Base-by-base conservation (phyloP, 176 grass and related monocot species). In the Eleusine indica region DNA sequence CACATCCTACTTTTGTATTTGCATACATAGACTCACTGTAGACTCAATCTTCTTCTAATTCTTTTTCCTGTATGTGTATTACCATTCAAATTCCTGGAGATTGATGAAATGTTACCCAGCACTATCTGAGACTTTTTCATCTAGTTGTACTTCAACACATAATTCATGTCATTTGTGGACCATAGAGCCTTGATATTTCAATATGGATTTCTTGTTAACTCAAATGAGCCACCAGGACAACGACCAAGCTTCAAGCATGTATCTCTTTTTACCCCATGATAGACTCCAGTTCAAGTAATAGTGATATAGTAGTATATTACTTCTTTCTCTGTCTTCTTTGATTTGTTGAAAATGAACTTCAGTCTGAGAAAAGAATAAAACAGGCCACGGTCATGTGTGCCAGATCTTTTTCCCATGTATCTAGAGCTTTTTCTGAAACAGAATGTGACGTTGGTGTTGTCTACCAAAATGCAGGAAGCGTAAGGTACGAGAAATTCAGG, bases 401-500 rank as follows among this genome's bases (percentile, higher is more conserved):
- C 62, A 66, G 3, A 56, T 71, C 0, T 8, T 21, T 68, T 28
- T 63, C 19, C 22, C 63, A 48, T 68, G 32, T 73, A 79, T 21
- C 32, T 68, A 63, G 43, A 52, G 29, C 7, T 37, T 21, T 64
- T 54, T 12, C 22, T 76, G 19, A 83, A 80, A 86, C 62, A 40
- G 44, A 82, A 62, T 61, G 60, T 64, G 29, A 7, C 48, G 19
- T 82, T 28, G 13, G 21, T 22, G 57, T 22, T 22, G 57, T 22
- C 57, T n/a, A 60, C 21, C 21, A 77, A 21, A 94, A 71, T 91
- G 49, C 80, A 97, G 95, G 87, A 94, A 83, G 69, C 86, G 92
- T 18, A 97, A 95, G 88, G 79, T 94, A n/a, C 58, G 65, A 48
- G 92, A 97, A 82, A 97, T 97, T 70, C 81, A 91, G 52, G 86